Evolutionary conservation across 371 early-diverging fungal species (phyloP).

Genomic region (Zancudomyces culisetae): DNA sequence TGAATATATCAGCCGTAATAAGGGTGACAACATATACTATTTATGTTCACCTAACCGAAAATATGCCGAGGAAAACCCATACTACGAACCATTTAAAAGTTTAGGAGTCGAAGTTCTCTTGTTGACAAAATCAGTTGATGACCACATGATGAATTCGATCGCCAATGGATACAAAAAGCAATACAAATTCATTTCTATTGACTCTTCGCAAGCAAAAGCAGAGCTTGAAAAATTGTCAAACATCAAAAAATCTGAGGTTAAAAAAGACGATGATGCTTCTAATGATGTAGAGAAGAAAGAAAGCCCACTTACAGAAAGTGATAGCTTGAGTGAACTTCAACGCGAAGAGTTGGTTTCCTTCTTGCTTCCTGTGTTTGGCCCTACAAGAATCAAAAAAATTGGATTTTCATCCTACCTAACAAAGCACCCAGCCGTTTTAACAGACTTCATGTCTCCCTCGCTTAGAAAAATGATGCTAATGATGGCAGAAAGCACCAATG

Average conservation of each 20-base stretch:
- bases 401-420: constrained; percentile 43
- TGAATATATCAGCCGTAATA: constrained; percentile 74
- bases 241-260: constrained; percentile 15
- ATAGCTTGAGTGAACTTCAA: too few relatives aligned
- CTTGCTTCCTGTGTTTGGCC: too few relatives aligned
- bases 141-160: constrained; percentile 67
- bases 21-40: constrained; percentile 75
- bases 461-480: constrained; percentile 47
- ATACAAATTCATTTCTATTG: constrained; percentile 68
- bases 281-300: too few relatives aligned
- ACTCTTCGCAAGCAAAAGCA: constrained; percentile 39
- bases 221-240: constrained; percentile 18
- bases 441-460: constrained; percentile 56
- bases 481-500: constrained; percentile 28
- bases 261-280: constrained; percentile 1
- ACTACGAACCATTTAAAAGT: constrained; percentile 66
- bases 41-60: constrained; percentile 60
- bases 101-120: constrained; percentile 62
- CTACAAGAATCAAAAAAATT: constrained; percentile 49
- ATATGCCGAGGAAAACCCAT: constrained; percentile 65
- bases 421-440: constrained; percentile 54
- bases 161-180: constrained; percentile 50
- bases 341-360: too few relatives aligned
- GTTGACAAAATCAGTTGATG: constrained; percentile 70
- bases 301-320: too few relatives aligned